A percentile compares a stretch with the other conserved stretches of the same genome.
Conservation (phyloP, 1,284 basidiomycete species). For the Naganishia albida region DNA sequence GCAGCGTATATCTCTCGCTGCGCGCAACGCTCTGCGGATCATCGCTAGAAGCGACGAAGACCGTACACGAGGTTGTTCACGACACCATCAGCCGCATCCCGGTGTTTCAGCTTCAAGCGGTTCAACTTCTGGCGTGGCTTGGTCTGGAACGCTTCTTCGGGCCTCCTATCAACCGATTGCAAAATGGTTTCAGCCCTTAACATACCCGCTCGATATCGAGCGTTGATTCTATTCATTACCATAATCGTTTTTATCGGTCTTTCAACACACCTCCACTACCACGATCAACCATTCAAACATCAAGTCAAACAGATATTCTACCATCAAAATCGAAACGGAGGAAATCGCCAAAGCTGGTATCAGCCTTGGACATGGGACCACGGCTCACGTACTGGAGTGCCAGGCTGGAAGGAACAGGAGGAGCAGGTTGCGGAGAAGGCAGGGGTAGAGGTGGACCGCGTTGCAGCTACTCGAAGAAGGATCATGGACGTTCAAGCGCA, state of each 20-base stretch:
- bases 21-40: too few species aligned
- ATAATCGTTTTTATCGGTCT: slow-evolving; percentile 5
- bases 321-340: not conserved
- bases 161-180: not conserved
- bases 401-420: not conserved
- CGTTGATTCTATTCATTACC: not conserved
- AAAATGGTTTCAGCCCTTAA: not conserved
- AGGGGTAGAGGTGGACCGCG: not conserved
- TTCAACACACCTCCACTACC: slow-evolving; percentile 7
- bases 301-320: slow-evolving; percentile 8
- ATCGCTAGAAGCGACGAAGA: too few species aligned
- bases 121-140: too few species aligned
- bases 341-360: slow-evolving; percentile 5
- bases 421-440: not conserved
- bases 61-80: too few species aligned
- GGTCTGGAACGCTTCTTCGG: not conserved
- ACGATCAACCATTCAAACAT: not conserved
- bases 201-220: slow-evolving; percentile 14
- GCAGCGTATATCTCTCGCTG: too few species aligned
- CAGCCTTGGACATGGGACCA: slow-evolving; percentile 1
- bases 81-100: too few species aligned
- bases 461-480: slow-evolving; percentile 13
- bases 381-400: too few species aligned
- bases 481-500: slow-evolving; percentile 11
- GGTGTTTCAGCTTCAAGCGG: too few species aligned